Percentiles rank a stretch among this genome's conserved stretches.
Conservation (phyloP, 805 yeast species). For the Saccharomycodes ludwigii region DNA sequence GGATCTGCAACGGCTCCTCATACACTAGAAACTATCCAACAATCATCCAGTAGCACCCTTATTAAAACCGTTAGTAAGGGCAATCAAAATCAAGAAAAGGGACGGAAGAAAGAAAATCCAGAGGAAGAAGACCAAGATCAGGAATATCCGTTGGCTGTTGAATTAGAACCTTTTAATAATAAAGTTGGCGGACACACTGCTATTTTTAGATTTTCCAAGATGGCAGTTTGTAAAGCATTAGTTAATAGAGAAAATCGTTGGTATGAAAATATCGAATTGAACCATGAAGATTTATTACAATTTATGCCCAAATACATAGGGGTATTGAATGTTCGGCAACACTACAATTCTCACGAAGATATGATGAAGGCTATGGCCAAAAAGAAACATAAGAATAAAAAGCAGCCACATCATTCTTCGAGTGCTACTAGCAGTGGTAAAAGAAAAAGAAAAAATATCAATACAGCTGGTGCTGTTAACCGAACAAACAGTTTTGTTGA, state of each 20-base stretch:
- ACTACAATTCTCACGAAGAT: slow-evolving; percentile 25
- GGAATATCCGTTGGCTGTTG: slow-evolving; percentile 67
- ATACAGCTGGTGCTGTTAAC: not conserved
- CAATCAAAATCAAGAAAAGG: not conserved
- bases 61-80: not conserved
- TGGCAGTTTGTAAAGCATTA: slow-evolving; percentile 89
- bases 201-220: slow-evolving; percentile 77
- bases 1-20: no score
- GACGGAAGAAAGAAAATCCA: slow-evolving; percentile 7
- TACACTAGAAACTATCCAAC: slow-evolving; percentile 7
- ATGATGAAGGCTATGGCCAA: slow-evolving; percentile 11
- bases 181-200: slow-evolving; percentile 99
- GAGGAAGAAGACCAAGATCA: slow-evolving; percentile 21
- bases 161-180: slow-evolving; percentile 79
- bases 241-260: slow-evolving; percentile 82
- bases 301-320: slow-evolving; percentile 95
- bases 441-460: not conserved
- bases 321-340: slow-evolving; percentile 80
- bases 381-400: slow-evolving; percentile 2
- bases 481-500: slow-evolving; percentile 27
- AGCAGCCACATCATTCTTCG: slow-evolving; percentile 11
- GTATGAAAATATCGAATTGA: slow-evolving; percentile 78
- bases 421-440: slow-evolving; percentile 10
- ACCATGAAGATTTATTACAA: slow-evolving; percentile 61
- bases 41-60: slow-evolving; percentile 1